Evolutionary conservation across 148 eudicot species (phyloP).

Genomic region (Talinum fruticosum): DNA sequence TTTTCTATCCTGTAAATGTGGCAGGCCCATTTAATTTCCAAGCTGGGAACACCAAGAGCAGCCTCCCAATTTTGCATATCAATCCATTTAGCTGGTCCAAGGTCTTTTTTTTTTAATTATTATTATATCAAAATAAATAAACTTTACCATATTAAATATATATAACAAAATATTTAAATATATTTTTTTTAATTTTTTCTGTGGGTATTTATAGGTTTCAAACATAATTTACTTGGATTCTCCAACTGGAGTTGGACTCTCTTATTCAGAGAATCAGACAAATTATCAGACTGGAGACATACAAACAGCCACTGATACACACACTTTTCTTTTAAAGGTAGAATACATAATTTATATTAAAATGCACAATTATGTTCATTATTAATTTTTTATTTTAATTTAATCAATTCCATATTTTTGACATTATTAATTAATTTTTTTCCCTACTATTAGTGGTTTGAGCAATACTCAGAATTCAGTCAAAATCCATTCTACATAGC

Average conservation of each 20-base stretch:
- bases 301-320: constrained; percentile 43
- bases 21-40: constrained; percentile 50
- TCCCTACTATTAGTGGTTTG: constrained; percentile 37
- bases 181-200: neutral
- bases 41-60: constrained; percentile 33
- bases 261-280: constrained; percentile 35
- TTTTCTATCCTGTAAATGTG: constrained; percentile 18
- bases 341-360: neutral
- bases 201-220: constrained; percentile 33
- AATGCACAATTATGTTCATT: neutral
- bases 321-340: constrained; percentile 45
- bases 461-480: constrained; percentile 35
- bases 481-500: constrained; percentile 46
- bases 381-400: neutral
- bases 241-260: constrained; percentile 43
- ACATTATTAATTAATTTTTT: neutral
- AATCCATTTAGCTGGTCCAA: constrained; percentile 56
- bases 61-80: constrained; percentile 39
- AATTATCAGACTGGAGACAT: constrained; percentile 36
- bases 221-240: constrained; percentile 48
- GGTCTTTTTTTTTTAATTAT: constrained; percentile 19
- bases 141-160: neutral
- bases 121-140: neutral
- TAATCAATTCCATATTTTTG: neutral
- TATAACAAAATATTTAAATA: neutral